phyloP scores from a whole-genome alignment of 78 protist species.

The Dictyostelium intermedium region DNA sequence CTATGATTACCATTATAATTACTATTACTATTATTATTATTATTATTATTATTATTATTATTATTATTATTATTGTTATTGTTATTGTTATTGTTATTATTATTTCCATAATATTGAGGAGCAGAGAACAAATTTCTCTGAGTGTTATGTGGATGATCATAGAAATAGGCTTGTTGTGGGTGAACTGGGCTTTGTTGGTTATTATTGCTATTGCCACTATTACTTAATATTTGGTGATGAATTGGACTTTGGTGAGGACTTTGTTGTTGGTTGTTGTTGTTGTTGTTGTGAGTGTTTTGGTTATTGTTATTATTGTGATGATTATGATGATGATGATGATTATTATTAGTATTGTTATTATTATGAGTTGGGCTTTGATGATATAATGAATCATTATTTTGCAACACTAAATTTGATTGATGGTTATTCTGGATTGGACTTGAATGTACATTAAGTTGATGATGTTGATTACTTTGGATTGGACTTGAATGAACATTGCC shows the following conservation, averaged over 20 bases:
- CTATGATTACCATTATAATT: too few species aligned
- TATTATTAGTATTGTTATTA: neutral
- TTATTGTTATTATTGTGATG: neutral
- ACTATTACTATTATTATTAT: too few species aligned
- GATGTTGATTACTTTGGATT: neutral
- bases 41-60: too few species aligned
- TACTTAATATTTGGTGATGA: neutral
- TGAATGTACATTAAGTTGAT: neutral
- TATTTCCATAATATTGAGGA: neutral
- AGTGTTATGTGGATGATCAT: neutral
- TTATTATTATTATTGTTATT: neutral
- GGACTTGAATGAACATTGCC: neutral
- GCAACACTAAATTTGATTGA: neutral
- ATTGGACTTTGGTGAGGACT: neutral
- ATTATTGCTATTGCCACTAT: neutral
- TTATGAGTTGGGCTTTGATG: neutral
- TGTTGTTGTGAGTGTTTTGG: neutral
- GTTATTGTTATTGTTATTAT: neutral
- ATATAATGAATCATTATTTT: neutral
- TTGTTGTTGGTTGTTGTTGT: neutral
- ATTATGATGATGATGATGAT: neutral
- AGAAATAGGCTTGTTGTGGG: neutral
- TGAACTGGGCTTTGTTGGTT: neutral
- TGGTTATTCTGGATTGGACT: neutral
- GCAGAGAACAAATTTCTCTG: constrained; percentile 3